phyloP scores from a whole-genome alignment of 495 filamentous ascomycete species.

The Penicillium steckii region DNA sequence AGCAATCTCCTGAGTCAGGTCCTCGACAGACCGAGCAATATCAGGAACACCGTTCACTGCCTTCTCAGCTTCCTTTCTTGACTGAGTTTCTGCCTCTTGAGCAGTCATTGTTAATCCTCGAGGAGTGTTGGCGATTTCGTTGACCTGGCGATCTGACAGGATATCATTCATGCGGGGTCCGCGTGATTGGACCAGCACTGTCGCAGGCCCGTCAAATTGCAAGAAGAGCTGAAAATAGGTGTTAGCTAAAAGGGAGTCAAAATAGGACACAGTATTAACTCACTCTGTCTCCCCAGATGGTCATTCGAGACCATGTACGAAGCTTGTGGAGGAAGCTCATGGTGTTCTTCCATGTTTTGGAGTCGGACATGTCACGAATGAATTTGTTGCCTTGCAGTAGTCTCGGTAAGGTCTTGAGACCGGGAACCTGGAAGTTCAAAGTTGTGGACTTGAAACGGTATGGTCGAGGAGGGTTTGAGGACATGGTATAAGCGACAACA shows the following conservation, averaged over 20 bases:
- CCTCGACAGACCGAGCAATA: slow-evolving; percentile 33
- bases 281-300: slow-evolving; percentile 91
- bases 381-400: slow-evolving; percentile 65
- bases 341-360: slow-evolving; percentile 66
- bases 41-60: slow-evolving; percentile 22
- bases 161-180: slow-evolving; percentile 73
- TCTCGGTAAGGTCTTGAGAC: slow-evolving; percentile 49
- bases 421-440: slow-evolving; percentile 76
- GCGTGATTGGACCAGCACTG: slow-evolving; percentile 80
- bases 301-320: slow-evolving; percentile 70
- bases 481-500: slow-evolving; percentile 83
- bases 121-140: slow-evolving; percentile 76
- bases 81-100: slow-evolving; percentile 32
- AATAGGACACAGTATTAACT: background rate
- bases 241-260: slow-evolving; percentile 4
- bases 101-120: slow-evolving; percentile 55
- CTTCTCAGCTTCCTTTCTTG: slow-evolving; percentile 20
- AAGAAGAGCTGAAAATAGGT: slow-evolving; percentile 64
- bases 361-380: slow-evolving; percentile 64
- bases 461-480: slow-evolving; percentile 68
- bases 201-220: slow-evolving; percentile 81
- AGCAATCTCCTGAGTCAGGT: slow-evolving; percentile 33
- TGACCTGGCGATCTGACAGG: slow-evolving; percentile 70
- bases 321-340: slow-evolving; percentile 59
- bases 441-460: slow-evolving; percentile 80